Evolutionary conservation across 225 moss, liverwort and hornwort species (phyloP).

Genomic region (Marchantia paleacea): DNA sequence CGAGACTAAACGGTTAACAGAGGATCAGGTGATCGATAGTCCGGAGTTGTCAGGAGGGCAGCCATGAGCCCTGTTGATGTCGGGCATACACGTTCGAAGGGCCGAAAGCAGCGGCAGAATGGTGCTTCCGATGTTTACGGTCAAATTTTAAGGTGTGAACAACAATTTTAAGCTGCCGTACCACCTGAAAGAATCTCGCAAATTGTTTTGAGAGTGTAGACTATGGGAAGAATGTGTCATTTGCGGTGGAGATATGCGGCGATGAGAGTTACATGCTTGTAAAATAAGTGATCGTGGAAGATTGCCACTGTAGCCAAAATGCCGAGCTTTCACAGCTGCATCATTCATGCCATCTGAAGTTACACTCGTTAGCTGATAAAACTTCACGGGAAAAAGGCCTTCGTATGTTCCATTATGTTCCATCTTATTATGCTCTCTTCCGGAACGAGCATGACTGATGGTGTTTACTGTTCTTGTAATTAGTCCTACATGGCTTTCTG

Average conservation of each 20-base stretch:
- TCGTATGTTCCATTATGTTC: not conserved
- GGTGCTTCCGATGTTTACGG: slow-evolving; percentile 30
- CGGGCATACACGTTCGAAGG: slow-evolving; percentile 38
- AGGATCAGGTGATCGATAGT: slow-evolving; percentile 7
- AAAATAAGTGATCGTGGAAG: not conserved
- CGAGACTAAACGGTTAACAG: slow-evolving; percentile 16
- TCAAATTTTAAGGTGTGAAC: slow-evolving; percentile 40
- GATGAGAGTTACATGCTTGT: not conserved
- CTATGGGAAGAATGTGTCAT: not conserved
- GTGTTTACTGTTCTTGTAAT: not conserved
- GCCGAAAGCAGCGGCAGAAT: slow-evolving; percentile 45
- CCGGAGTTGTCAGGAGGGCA: slow-evolving; percentile 18
- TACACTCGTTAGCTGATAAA: not conserved
- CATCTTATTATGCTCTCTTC: no score
- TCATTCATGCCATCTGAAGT: not conserved
- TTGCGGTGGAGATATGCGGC: not conserved
- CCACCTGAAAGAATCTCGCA: not conserved
- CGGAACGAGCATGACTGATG: not conserved
- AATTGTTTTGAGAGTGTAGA: no score
- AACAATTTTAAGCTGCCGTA: not conserved
- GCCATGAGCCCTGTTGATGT: slow-evolving; percentile 48
- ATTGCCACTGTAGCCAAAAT: not conserved
- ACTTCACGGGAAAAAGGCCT: not conserved
- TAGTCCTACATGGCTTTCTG: not conserved
- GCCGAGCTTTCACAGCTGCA: not conserved